Evolutionary conservation across 106 monocot species (phyloP).

Genomic region (Platanthera guangdongensis): DNA sequence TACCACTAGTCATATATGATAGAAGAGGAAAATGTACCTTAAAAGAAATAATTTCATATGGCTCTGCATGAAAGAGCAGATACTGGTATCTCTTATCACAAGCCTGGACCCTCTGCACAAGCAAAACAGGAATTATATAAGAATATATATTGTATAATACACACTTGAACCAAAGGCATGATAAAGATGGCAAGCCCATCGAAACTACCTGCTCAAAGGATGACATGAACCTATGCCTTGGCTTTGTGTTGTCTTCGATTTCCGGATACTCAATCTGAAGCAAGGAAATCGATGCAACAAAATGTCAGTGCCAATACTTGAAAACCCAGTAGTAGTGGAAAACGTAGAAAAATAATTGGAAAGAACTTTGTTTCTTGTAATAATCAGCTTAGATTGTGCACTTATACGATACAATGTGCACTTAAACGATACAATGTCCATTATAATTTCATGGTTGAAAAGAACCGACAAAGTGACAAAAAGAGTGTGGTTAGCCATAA

Average conservation of each 20-base stretch:
- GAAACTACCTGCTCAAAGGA: constrained; percentile 80
- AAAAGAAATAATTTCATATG: constrained; percentile 85
- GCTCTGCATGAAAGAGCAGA: constrained; percentile 88
- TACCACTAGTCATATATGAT: background rate
- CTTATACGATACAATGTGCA: too few relatives aligned
- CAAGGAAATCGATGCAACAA: background rate
- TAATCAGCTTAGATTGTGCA: too few relatives aligned
- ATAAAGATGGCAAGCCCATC: background rate
- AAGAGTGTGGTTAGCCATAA: too few relatives aligned
- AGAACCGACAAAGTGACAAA: too few relatives aligned
- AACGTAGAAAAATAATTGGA: too few relatives aligned
- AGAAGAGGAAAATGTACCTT: constrained; percentile 38
- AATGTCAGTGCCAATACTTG: too few relatives aligned
- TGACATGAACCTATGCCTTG: constrained; percentile 94
- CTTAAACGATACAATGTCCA: too few relatives aligned
- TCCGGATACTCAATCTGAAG: constrained; percentile 94
- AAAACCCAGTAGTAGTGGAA: too few relatives aligned
- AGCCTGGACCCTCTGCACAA: constrained; percentile 70
- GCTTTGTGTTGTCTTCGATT: constrained; percentile 84
- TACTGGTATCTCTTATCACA: constrained; percentile 90
- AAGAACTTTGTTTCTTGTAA: too few relatives aligned
- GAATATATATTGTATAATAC: background rate
- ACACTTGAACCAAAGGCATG: background rate
- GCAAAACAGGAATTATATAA: background rate
- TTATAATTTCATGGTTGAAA: too few relatives aligned